Evolutionary conservation across 176 grass and related monocot species (phyloP).

Genomic region (Alloteropsis semialata): DNA sequence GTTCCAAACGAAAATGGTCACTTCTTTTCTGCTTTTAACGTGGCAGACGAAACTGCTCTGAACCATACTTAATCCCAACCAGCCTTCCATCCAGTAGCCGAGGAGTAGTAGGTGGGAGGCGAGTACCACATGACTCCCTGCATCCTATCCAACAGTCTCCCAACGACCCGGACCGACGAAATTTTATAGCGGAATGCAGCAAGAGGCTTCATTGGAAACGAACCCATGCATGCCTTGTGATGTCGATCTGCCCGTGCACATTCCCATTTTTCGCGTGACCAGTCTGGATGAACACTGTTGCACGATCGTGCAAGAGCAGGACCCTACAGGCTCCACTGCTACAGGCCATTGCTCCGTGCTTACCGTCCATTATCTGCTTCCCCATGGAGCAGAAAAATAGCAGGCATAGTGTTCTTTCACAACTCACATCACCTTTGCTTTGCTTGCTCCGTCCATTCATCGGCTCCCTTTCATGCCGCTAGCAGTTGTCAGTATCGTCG

Average conservation of each 20-base stretch:
- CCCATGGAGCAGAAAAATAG: not conserved
- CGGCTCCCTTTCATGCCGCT: not conserved
- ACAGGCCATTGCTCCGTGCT: not conserved
- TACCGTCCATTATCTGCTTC: not conserved
- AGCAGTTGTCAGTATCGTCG: not conserved
- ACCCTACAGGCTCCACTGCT: no score
- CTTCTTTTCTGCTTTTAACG: not conserved
- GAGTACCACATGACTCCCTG: not conserved
- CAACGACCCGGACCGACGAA: not conserved
- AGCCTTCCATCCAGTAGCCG: not conserved
- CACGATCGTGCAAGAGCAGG: not conserved
- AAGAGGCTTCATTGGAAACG: not conserved
- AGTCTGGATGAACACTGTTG: not conserved
- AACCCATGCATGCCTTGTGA: not conserved
- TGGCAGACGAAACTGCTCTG: not conserved
- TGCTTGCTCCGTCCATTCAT: not conserved
- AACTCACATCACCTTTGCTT: not conserved
- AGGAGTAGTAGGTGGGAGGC: not conserved
- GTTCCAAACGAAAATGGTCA: not conserved
- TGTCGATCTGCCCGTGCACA: not conserved
- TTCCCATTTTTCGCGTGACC: no score
- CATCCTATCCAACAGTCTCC: not conserved
- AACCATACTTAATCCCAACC: not conserved
- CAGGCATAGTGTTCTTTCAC: not conserved
- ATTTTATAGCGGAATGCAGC: not conserved